These are phyloP conservation scores for Mariannaea elegans DNA, from an alignment of 2,329 filamentous ascomycete genomes.

Conservation along the genomic window DNA sequence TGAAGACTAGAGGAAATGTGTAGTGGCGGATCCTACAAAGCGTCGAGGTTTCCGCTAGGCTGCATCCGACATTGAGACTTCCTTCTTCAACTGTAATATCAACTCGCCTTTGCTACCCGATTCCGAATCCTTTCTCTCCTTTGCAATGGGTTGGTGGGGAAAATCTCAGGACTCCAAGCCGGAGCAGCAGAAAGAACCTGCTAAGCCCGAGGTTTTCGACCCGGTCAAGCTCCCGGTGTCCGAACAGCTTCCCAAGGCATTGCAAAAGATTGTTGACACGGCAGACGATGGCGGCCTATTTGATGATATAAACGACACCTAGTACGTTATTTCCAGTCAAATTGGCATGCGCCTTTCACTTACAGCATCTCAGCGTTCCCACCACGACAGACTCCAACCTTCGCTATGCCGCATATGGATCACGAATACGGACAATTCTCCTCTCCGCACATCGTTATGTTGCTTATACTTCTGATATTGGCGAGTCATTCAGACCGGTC, in stretches of 20 bases:
- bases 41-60: slow-evolving; percentile 22
- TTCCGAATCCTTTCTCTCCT: background rate
- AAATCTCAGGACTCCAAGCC: slow-evolving; percentile 48
- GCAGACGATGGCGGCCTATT: slow-evolving; percentile 76
- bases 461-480: slow-evolving; percentile 95
- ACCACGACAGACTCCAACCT: slow-evolving; percentile 86
- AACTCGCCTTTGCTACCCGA: background rate
- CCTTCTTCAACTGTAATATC: background rate
- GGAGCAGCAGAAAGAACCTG: slow-evolving; percentile 38
- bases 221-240: slow-evolving; percentile 57
- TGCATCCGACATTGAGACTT: slow-evolving; percentile 1
- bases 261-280: slow-evolving; percentile 67
- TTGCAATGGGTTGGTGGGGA: slow-evolving; percentile 54
- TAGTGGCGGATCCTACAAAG: slow-evolving; percentile 31
- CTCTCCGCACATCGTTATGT: slow-evolving; percentile 94
- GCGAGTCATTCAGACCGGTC: slow-evolving; percentile 93
- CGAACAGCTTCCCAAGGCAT: slow-evolving; percentile 61
- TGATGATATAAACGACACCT: slow-evolving; percentile 80
- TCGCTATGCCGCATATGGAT: slow-evolving; percentile 93
- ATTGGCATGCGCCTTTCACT: slow-evolving; percentile 25
- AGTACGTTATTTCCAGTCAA: slow-evolving; percentile 62
- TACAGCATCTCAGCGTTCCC: slow-evolving; percentile 49
- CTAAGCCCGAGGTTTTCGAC: slow-evolving; percentile 49
- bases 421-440: slow-evolving; percentile 85
- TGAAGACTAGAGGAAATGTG: slow-evolving; percentile 1